Evolutionary conservation across 441 rosid species (phyloP).

Genomic region (Flueggea neowawraea): DNA sequence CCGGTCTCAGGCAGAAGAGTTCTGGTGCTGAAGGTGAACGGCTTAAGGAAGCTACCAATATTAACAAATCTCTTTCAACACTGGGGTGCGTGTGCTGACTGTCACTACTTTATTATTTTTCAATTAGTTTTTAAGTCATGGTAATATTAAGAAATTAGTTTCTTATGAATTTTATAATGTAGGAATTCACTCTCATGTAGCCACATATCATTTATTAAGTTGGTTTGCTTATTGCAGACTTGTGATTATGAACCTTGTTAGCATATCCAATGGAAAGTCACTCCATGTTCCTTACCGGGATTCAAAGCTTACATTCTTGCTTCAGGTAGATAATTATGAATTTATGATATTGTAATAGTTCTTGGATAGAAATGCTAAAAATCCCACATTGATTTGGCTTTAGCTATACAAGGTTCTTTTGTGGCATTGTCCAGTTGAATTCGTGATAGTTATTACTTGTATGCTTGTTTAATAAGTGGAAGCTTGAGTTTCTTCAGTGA

Average conservation of each 20-base stretch:
- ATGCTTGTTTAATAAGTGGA: background rate
- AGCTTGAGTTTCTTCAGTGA: background rate
- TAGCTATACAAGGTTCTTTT: too few species aligned
- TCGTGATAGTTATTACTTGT: too few species aligned
- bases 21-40: constrained; percentile 99
- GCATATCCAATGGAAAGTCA: constrained; percentile 92
- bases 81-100: constrained; percentile 54
- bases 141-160: constrained; percentile 1
- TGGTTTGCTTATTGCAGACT: constrained; percentile 53
- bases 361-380: too few species aligned
- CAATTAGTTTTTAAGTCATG: constrained; percentile 9
- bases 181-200: too few species aligned
- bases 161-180: too few species aligned
- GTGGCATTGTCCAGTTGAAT: too few species aligned
- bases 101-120: constrained; percentile 10
- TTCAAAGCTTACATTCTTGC: constrained; percentile 97
- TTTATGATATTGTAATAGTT: background rate
- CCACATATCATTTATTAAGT: background rate
- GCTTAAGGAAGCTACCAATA: constrained; percentile 97
- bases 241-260: constrained; percentile 98
- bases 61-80: constrained; percentile 97
- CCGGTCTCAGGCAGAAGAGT: constrained; percentile 74
- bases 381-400: too few species aligned
- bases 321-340: constrained; percentile 68
- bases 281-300: constrained; percentile 98